Evolutionary conservation across 192 early-diverging fungal genomes (phyloP).

Genomic region (Coemansia sp.): DNA sequence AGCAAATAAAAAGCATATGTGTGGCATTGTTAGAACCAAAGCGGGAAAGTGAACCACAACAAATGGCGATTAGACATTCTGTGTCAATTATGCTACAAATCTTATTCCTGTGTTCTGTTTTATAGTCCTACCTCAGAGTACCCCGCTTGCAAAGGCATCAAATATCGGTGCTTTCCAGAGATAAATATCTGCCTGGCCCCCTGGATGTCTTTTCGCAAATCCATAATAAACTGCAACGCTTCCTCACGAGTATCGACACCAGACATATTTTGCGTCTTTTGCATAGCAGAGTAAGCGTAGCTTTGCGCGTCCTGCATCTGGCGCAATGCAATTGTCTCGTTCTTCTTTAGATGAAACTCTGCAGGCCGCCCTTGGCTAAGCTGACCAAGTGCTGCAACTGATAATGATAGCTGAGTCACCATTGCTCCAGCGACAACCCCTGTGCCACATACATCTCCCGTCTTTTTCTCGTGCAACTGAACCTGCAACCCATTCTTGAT

Average conservation of each 20-base stretch:
- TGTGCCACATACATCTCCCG: constrained; percentile 15
- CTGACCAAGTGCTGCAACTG: constrained; percentile 6
- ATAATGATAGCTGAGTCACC: constrained; percentile 38
- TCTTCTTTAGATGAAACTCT: constrained; percentile 30
- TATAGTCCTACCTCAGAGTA: constrained; percentile 16
- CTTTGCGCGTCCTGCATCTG: constrained; percentile 32
- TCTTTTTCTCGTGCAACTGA: constrained; percentile 3
- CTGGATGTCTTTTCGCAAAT: constrained; percentile 14
- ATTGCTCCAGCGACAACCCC: constrained; percentile 17
- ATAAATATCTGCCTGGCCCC: constrained; percentile 13
- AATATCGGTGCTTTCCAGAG: constrained; percentile 9
- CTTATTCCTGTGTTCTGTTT: neutral
- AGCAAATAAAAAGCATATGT: no score
- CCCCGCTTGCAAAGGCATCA: constrained; percentile 29
- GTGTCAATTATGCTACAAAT: no score
- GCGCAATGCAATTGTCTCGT: constrained; percentile 23
- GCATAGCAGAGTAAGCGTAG: constrained; percentile 19
- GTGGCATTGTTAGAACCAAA: no score
- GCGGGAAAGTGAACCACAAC: no score
- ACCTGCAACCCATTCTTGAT: neutral
- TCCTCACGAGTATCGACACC: constrained; percentile 11
- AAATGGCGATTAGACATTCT: no score
- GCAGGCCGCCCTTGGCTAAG: constrained; percentile 12
- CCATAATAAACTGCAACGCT: constrained; percentile 11
- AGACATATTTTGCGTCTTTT: constrained; percentile 1